Base-by-base conservation (phyloP, 2,329 filamentous ascomycete genomes). In the Fusarium nisikadoi region DNA sequence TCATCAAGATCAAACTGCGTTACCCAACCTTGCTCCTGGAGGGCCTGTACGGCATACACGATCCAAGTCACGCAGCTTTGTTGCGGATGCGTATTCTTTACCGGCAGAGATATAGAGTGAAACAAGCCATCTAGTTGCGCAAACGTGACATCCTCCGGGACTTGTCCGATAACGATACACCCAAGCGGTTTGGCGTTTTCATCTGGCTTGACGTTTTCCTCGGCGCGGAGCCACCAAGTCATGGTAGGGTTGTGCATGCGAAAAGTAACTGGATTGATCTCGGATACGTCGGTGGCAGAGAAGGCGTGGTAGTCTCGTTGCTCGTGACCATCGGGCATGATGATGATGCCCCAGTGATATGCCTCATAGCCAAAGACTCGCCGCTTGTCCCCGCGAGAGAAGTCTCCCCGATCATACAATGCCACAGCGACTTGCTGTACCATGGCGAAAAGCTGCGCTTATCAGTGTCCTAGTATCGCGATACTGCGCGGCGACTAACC, bases 11-110 rank as follows among this genome's bases (percentile, higher is more conserved):
- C 74, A 35, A 81, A 80, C 0, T 58, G 43, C 6, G 12, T 17
- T 8, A 57, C 73, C 78, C 78, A 81, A 2, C 69, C 76, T 33
- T 70, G 63, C 12, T 23, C 57, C 61, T 80, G 79, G 5, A 81
- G 50, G 1, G 56, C 63, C 11, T 38, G 56, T 12, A 81, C 74
- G 3, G 79, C 79, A 65, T 76, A 61, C 27, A 70, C 55, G n/a
- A 54, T 65, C 79, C 80, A 81, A 17, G 78, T 78, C 53, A 81
- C 79, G n/a, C 79, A 80, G 62, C 78, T 80, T 65, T 81, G 77
- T 45, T 81, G 80, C 0, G 79, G 80, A 53, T 81, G 49, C 20
- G 62, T 79, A 27, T 81, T 77, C 65, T 79, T 81, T 2, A 74
- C 63, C 2, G 80, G 80, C 6, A 79, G 52, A 20, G 73, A 76